Conservation (phyloP, 164 flowering plant genomes). For the Taxillus chinensis region DNA sequence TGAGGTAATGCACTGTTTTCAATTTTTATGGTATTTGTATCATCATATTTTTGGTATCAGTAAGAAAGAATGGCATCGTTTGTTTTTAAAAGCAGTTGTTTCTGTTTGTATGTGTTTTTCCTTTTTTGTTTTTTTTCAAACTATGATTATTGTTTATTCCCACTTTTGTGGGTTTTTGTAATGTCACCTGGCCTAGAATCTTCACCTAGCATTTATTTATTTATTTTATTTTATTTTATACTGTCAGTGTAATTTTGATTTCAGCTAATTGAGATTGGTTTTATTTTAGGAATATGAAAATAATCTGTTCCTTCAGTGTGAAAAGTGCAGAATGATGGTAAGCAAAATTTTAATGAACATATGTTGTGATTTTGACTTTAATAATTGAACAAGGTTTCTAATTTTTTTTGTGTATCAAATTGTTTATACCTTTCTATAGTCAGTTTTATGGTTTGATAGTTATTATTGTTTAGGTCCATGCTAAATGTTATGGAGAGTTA, state of each 20-base stretch:
- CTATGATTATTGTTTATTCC: neutral
- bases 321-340: slow-evolving; percentile 97
- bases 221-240: no score
- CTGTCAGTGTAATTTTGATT: neutral
- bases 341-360: slow-evolving; percentile 1
- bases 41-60: no score
- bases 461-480: slow-evolving; percentile 68
- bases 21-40: neutral
- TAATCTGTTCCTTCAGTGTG: slow-evolving; percentile 94
- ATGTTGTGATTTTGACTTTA: no score
- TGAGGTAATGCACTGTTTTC: slow-evolving; percentile 45
- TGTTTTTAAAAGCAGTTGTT: no score
- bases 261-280: slow-evolving; percentile 14
- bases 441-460: neutral
- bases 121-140: neutral
- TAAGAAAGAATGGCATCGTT: no score
- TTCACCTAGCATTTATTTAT: no score
- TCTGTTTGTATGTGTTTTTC: neutral
- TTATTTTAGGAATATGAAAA: slow-evolving; percentile 70
- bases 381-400: no score
- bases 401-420: neutral
- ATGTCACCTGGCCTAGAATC: no score
- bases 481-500: slow-evolving; percentile 89
- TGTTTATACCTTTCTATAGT: neutral
- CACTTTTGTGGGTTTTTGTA: no score